Base-by-base conservation (phyloP, 2,329 filamentous ascomycete genomes). In the Basipetospora chlamydospora region DNA sequence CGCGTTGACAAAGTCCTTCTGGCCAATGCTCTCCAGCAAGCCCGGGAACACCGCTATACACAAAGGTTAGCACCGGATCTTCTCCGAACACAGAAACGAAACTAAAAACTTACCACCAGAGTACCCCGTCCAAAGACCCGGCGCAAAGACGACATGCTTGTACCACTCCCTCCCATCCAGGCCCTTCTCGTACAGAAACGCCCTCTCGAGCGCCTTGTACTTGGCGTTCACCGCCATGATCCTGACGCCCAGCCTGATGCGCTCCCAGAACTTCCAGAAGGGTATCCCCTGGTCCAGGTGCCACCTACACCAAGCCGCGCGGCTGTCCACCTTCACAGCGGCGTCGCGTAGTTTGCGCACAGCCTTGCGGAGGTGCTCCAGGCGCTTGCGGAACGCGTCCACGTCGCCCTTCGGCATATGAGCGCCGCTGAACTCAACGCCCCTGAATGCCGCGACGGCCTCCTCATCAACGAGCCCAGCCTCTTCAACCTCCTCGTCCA, bases 141-240 rank as follows among this genome's bases (percentile, higher is more conserved):
- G 87, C 1, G 87, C 87, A 57, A 92, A 95, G 1, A 95, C 80
- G 3, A 94, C 80, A 49, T 95, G 88, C 61, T 95, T 95, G 63
- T 88, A 96, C 86, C 86, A 95, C 17, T 64, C 63, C 41, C 88
- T 65, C 1, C 75, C 74, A 52, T 94, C 87, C 15, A 96, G 59
- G 1, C 88, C 88, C 3, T 69, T 64, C 4, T 73, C 59, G 48
- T 84, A 80, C 43, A 95, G 48, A 56, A 95, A 94, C 35, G 77
- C 66, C 12, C 86, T 67, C 55, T 96, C 88, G 1, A 96, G 60
- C 7, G 66, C 63, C 66, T 94, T 93, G 64, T 93, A 93, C 53
- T 81, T 80, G 22, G 64, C 66, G 55, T 96, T 96, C 30, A 79
- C 70, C 9, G 57, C 63, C 20, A 73, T 67, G 36, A 93, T 72